Evolutionary conservation across 2,329 filamentous ascomycete genomes (phyloP), one percentile per base, ranked within the genome.

Genomic region (Xylariomycetidae sp.): DNA sequence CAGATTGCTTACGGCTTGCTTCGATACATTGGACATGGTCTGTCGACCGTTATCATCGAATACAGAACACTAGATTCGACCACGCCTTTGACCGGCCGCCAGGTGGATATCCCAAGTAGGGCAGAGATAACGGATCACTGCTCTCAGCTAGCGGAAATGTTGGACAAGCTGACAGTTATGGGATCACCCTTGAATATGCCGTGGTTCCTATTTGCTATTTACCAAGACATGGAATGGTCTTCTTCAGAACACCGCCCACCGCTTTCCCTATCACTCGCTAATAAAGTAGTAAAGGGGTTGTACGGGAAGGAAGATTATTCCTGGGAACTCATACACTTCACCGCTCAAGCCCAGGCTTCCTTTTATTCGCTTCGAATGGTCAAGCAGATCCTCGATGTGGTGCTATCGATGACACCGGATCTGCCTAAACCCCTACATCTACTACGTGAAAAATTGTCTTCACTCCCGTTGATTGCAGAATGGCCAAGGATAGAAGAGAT

Each of bases 271-370:
- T 38, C 45, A n/a, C 41, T 60, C 6, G 40, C 65, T 11, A 31
- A 42, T 8, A 30, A 56, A 14, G 44, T 48, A n/a, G 49, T 44
- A 1, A 42, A 38, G 14, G 38, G 39, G 1, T 49, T 46, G 3
- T 53, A 61, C n/a, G 46, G 48, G 2, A 34, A 63, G 9, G 44
- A 59, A 22, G 28, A 44, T 48, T 30, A 54, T 44, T 59, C 64
- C 2, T 85, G 81, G 82, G 62, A 70, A 8, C 60, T 71, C 13
- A 57, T 83, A 27, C 82, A 87, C 46, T 64, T 82, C 30, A 54
- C 68, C 7, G 78, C 80, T 1, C 75, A 82, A 42, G 55, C 78
- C 0, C 74, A 82, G 34, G 74, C 74, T 4, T 64, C 69, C 1
- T 56, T 77, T 5, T 85, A 84, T 49, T 83, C 80, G 1, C 50